Evolutionary conservation across 2,329 filamentous ascomycete species (phyloP).

Genomic region (Trichoderma arundinaceum): DNA sequence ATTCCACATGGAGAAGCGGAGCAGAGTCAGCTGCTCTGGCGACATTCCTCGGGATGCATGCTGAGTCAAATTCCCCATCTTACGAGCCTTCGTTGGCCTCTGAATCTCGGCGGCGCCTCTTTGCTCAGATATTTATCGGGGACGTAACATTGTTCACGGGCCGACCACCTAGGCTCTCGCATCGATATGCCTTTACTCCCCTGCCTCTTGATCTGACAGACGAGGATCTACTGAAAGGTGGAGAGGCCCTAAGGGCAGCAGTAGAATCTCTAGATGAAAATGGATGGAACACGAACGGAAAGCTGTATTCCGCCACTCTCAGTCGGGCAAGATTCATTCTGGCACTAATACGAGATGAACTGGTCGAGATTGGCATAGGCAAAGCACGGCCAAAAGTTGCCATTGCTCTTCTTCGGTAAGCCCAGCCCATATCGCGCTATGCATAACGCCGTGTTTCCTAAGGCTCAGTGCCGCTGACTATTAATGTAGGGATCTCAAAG

Average conservation of each 20-base stretch:
- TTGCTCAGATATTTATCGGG: constrained; percentile 47
- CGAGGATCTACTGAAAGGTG: constrained; percentile 52
- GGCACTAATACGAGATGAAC: constrained; percentile 60
- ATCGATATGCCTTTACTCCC: constrained; percentile 60
- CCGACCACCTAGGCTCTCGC: constrained; percentile 57
- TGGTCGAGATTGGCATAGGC: constrained; percentile 62
- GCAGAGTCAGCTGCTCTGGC: constrained; percentile 46
- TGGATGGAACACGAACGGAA: constrained; percentile 58
- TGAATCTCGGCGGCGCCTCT: constrained; percentile 44
- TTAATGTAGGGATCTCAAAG: constrained; percentile 15
- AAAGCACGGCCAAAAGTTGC: constrained; percentile 29
- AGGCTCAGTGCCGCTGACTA: neutral
- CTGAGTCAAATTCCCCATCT: constrained; percentile 34
- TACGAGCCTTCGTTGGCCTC: constrained; percentile 45
- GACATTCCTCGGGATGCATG: constrained; percentile 47
- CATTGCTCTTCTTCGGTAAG: constrained; percentile 11
- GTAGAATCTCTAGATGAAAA: constrained; percentile 49
- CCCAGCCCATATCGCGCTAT: no score
- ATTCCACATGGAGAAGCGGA: constrained; percentile 47
- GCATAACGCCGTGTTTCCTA: neutral
- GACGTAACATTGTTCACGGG: constrained; percentile 58
- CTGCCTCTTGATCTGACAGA: constrained; percentile 61
- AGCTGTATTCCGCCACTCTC: constrained; percentile 52
- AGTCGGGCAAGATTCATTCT: constrained; percentile 54
- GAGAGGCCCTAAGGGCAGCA: constrained; percentile 35